Evolutionary conservation across 1,284 basidiomycete genomes (phyloP).

Genomic region (Boletellus deceptivus): DNA sequence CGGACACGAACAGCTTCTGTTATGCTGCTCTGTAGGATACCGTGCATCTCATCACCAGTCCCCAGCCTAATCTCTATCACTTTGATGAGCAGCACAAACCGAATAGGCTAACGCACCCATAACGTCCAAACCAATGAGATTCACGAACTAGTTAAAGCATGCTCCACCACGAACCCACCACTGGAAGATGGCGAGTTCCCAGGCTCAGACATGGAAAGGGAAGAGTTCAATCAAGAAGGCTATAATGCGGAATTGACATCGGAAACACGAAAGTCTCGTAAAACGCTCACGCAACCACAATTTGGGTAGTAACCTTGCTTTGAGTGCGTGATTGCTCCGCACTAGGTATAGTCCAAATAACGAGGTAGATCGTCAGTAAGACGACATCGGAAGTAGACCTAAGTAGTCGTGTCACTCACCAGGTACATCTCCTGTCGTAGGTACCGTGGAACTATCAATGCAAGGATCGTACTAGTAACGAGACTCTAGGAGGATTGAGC

Average conservation of each 20-base stretch:
- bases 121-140: constrained; percentile 10
- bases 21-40: not conserved
- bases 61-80: constrained; percentile 2
- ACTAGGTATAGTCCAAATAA: constrained; percentile 18
- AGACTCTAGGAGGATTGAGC: constrained; percentile 14
- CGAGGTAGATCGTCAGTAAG: not conserved
- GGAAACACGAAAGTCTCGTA: no score
- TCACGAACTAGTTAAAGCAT: constrained; percentile 8
- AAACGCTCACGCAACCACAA: constrained; percentile 12
- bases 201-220: constrained; percentile 11
- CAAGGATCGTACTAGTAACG: constrained; percentile 1
- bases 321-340: constrained; percentile 20
- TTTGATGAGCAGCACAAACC: not conserved
- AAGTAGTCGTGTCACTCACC: constrained; percentile 6
- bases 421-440: constrained; percentile 18
- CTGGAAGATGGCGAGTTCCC: constrained; percentile 10
- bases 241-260: not conserved
- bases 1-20: not conserved
- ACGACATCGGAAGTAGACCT: not conserved
- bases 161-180: constrained; percentile 1
- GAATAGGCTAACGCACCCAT: not conserved
- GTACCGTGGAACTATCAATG: constrained; percentile 17
- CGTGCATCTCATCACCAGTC: not conserved
- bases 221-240: constrained; percentile 17
- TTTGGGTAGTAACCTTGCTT: not conserved